Base-by-base conservation (phyloP, 179 eudicot genomes). In the Silene vulgaris region DNA sequence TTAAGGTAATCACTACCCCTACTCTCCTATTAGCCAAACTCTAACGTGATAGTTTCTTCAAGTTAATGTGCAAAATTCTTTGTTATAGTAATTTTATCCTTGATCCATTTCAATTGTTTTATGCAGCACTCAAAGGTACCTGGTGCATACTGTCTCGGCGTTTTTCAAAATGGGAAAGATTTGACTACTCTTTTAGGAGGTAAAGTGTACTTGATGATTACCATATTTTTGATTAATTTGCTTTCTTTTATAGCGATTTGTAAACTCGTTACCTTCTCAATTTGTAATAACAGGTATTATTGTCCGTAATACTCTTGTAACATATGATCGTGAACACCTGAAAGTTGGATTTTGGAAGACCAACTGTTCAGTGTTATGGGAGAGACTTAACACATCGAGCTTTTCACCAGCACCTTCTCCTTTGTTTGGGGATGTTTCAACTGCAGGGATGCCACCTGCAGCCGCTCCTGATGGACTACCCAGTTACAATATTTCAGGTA, bases 331-430 rank as follows among this genome's bases (percentile, higher is more conserved):
- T 73, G 88, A 90, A 76, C 85, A 87, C 83, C 87, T 84, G 71
- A 89, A 84, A 77, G 85, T 95, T 76, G 99, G 99, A 23, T 92
- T 95, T 76, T 95, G 95, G 99, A 95, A 90, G 90, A 95, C 99
- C 19, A 95, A 92, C 85, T 95, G 99, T 73, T 92, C 99, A 29
- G 93, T 88, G 76, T 79, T 95, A 78, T 95, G 96, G 95, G 87
- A 89, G 65, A 87, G 87, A 67, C 87, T 95, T 76, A 81, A 87
- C 72, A 63, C 73, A 65, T 37, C 84, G 56, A 85, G 74, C 78
- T 65, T 82, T 78, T 85, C 96, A 45, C 79, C 86, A 16, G 72
- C 64, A 56, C 85, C 89, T 26, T 17, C 77, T 21, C 72, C 66
- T 52, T 65, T 74, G 59, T 76, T 69, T 32, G 71, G 73, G 26